Base-by-base conservation (phyloP, 2,329 filamentous ascomycete species). In the Phialophora tarda region DNA sequence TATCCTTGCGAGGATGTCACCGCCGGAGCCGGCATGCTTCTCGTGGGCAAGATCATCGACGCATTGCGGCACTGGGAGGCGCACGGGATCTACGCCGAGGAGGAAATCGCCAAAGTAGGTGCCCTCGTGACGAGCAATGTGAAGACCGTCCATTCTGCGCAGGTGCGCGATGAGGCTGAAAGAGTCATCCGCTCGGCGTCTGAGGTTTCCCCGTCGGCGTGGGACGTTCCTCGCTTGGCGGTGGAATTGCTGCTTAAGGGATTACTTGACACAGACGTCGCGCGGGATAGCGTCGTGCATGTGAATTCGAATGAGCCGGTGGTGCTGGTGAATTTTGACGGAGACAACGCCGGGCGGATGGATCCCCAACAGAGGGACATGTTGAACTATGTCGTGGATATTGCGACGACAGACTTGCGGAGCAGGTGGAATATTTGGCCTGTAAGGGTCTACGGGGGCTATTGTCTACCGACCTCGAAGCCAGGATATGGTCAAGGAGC, bases 251-350 rank as follows among this genome's bases (percentile, higher is more conserved):
- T 71, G 54, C 64, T 73, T 17, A 34, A 63, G 47, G 50, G 41
- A 8, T 51, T 66, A 11, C 62, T 72, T 12, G 61, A 65, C 44
- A 47, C 61, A n/a, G 56, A 60, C 17, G 50, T 53, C 21, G 5
- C 50, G 44, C 67, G 63, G 7, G 44, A 59, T 3, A 53, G 60
- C n/a, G 55, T 24, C 17, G 64, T 71, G 23, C 38, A 65, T n/a
- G 23, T 72, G 5, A 73, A 73, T 47, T 70, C 70, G 24, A 73
- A 73, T 59, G 71, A 73, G 63, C 69, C 69, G 12, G 70, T 73
- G 4, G 34, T 73, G 32, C 47, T 73, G 4, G 53, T 73, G 57
- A 69, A 72, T 51, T 47, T 48, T 5, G 53, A 63, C 10, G 34
- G 44, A 11, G 28, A 32, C 17, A n/a, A 34, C 14, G n/a, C 24